Base-by-base conservation (phyloP, 2,329 filamentous ascomycete species). In the Annulohypoxylon truncatum region DNA sequence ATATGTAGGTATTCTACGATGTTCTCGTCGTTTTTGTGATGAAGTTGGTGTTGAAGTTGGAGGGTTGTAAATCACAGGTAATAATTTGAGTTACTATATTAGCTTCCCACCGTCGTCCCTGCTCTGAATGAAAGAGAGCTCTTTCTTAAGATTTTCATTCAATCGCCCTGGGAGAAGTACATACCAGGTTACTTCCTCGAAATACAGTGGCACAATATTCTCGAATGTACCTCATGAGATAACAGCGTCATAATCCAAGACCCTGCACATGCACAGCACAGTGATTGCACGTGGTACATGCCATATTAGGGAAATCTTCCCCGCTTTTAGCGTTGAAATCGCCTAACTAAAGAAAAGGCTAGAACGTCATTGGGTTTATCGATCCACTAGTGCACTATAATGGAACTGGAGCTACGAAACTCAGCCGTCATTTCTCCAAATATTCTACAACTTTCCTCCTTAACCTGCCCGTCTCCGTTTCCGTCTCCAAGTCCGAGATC, bases 361-460 rank as follows among this genome's bases (percentile, higher is more conserved):
- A 65, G 65, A 68, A 59, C 65, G 50, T 60, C 48, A 68, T 68
- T 68, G 65, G 65, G 54, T 38, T 52, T 29, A 59, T 58, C 31
- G 42, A 53, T 44, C 29, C 22, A 26, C 50, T 38, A n/a, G n/a
- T 10, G n/a, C n/a, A 24, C 35, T 22, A 13, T 47, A 47, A 22
- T 26, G 51, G 13, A 47, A 47, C 28, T 48, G 40, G 33, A 56
- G 33, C 28, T 64, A 52, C 56, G 61, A 65, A 66, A 55, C 50
- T 64, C 66, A 38, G 50, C 64, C 56, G 50, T 65, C 64, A 69
- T 67, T 61, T 69, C 67, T 65, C 64, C 67, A 62, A 67, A 63
- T 59, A 64, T 69, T 62, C 61, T 70, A 58, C 67, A 70, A 56
- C 64, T 70, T 68, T 66, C 65, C 35, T 68, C 64, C 44, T 28